Base-by-base conservation (phyloP, 2,329 filamentous ascomycete genomes). In the Monilinia laxa region DNA sequence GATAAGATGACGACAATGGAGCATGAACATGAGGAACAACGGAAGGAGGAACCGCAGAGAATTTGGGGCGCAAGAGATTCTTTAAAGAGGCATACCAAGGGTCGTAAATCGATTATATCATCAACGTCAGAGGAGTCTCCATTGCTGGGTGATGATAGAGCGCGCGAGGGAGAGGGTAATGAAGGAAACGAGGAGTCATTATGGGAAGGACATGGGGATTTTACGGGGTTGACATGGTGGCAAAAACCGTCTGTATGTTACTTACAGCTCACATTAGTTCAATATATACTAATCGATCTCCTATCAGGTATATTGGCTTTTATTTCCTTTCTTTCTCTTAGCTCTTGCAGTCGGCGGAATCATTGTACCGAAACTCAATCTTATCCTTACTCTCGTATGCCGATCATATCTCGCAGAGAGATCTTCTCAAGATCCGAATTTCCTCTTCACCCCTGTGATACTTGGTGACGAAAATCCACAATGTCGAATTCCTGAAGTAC, bases 331-430 rank as follows among this genome's bases (percentile, higher is more conserved):
- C 78, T 83, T 90, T 66, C 78, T 97, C 55, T 94, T 92, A 75
- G 92, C 92, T 0, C 81, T 96, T 64, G 93, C 93, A 0, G 94
- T 95, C 77, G 95, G 94, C 42, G 92, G 92, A 66, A 85, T 91
- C 9, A 82, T 95, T 10, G 91, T 97, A 11, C 93, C 94, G 12
- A 95, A 90, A 77, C 83, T 97, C 69, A 96, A 97, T 75, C 80
- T 97, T 78, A 92, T 96, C 69, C 83, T 96, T 69, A 85, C 89
- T 67, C 83, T 99, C 38, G 86, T 98, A 63, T 99, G 95, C 78
- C 86, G 87, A 69, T 84, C 90, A 68, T 96, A 97, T 78, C 90
- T 95, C 71, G 84, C 88, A 31, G 90, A 96, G 72, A 80, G 85
- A 76, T 81, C 85, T 10, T 76, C 82, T 4, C 71, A 78, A 11